These are phyloP conservation scores for Agaricales sp. DNA, from an alignment of 1,284 basidiomycete species.

Conservation along the genomic window DNA sequence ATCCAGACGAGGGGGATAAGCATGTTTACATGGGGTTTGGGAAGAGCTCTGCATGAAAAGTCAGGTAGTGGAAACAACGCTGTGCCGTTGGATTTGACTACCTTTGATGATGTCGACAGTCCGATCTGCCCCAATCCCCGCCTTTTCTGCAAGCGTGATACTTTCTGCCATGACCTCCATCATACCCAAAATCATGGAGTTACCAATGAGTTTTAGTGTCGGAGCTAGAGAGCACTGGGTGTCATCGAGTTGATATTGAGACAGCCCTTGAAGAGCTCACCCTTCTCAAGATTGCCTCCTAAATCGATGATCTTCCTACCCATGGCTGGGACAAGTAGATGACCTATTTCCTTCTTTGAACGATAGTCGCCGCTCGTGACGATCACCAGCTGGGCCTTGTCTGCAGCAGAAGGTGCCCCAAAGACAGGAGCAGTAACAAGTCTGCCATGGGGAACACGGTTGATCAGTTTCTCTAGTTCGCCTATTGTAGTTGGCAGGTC, in stretches of 20 bases:
- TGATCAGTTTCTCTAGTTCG: slow-evolving; percentile 64
- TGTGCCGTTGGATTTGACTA: slow-evolving; percentile 16
- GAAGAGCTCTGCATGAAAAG: slow-evolving; percentile 34
- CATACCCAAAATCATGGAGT: slow-evolving; percentile 57
- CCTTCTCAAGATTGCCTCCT: slow-evolving; percentile 72
- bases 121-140: slow-evolving; percentile 62
- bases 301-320: slow-evolving; percentile 69
- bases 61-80: slow-evolving; percentile 13
- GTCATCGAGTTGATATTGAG: slow-evolving; percentile 3
- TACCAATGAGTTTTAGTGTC: slow-evolving; percentile 75
- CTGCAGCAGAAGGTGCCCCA: slow-evolving; percentile 62
- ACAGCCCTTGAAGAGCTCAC: slow-evolving; percentile 19
- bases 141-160: slow-evolving; percentile 78
- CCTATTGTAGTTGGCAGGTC: slow-evolving; percentile 23
- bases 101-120: slow-evolving; percentile 53
- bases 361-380: slow-evolving; percentile 79
- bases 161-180: slow-evolving; percentile 76
- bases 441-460: slow-evolving; percentile 47
- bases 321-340: slow-evolving; percentile 70
- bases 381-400: slow-evolving; percentile 61
- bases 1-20: background rate
- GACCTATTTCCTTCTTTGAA: slow-evolving; percentile 73
- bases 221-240: slow-evolving; percentile 29
- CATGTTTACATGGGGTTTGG: slow-evolving; percentile 40
- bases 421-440: slow-evolving; percentile 79